Conservation (phyloP, 345 rosid genomes). For the Rhizophora apiculata region DNA sequence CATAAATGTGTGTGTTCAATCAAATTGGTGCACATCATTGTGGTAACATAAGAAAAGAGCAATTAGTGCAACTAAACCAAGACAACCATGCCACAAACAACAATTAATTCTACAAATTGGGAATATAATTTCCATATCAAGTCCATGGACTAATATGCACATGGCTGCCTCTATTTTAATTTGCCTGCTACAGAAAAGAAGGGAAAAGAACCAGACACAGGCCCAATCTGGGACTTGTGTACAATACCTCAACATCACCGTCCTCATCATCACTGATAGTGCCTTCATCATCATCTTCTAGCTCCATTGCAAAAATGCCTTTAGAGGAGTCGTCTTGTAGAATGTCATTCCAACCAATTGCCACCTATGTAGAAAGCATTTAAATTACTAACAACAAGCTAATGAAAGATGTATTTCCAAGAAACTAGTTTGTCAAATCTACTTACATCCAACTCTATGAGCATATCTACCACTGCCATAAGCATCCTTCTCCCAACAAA, state of each 20-base stretch:
- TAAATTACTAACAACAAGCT: conserved; percentile 8
- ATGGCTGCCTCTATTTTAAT: not conserved
- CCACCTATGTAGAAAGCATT: conserved; percentile 39
- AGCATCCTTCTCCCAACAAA: conserved; percentile 68
- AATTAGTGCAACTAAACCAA: no score
- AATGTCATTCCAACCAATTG: conserved; percentile 79
- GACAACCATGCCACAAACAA: no score
- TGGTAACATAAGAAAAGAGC: no score
- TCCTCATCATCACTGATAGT: conserved; percentile 30
- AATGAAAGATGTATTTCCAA: conserved; percentile 4
- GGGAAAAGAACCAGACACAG: not conserved
- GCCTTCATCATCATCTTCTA: conserved; percentile 52
- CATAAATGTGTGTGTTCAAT: no score
- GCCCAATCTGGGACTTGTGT: not conserved
- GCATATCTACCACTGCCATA: conserved; percentile 63
- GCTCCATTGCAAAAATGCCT: conserved; percentile 83
- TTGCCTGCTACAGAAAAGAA: not conserved
- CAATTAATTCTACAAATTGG: no score
- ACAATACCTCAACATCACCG: conserved; percentile 51
- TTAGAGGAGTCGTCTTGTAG: conserved; percentile 59
- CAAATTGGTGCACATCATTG: no score
- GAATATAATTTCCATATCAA: no score
- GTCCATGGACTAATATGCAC: no score
- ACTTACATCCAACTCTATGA: conserved; percentile 90
- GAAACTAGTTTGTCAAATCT: not conserved